Evolutionary conservation across 73 alveolate genomes (phyloP), one percentile per base, ranked within the genome.

Genomic region (Paramecium octaurelia): DNA sequence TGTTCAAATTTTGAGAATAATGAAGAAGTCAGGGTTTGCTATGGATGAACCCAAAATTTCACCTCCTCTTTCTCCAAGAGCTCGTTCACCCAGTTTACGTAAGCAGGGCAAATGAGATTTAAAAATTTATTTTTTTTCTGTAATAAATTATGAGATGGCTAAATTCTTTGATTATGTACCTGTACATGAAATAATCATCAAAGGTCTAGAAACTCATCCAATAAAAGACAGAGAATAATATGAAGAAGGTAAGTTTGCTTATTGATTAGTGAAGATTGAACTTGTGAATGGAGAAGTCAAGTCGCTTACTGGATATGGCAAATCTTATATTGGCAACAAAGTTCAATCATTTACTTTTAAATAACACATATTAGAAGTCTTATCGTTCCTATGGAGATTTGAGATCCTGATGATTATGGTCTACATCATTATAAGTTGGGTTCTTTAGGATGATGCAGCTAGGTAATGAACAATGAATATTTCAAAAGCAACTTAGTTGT

Each of bases 221-320:
- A 10, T 14, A 64, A 6, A 64, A 64, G 21, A 64, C 84, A 14
- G 50, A 64, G 46, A 64, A 18, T 34, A 64, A 64, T 14, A 27
- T 64, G 44, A 75, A 75, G 34, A 75, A 75, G 23, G 88, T 75
- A 75, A 34, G 8, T 16, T 14, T 38, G 3, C 5, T 18, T 38
- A 75, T 75, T 75, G 14, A 7, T 31, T 16, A 16, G 10, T 14
- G 1, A 21, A 80, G 91, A 80, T 80, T 24, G 91, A 80, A 46
- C 44, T 80, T 12, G 57, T 80, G 42, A 80, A 80, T 80, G 91
- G 91, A 80, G 91, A 80, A 48, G 91, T 46, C 23, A 80, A 24
- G 34, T 14, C 46, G 10, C 31, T 80, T 21, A 44, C 27, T 80
- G 91, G 91, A 2, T 40, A 31, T 80, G 70, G 57, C 6, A 80